Evolutionary conservation across 2,329 filamentous ascomycete species (phyloP).

Genomic region (Sphaerulina populicola): DNA sequence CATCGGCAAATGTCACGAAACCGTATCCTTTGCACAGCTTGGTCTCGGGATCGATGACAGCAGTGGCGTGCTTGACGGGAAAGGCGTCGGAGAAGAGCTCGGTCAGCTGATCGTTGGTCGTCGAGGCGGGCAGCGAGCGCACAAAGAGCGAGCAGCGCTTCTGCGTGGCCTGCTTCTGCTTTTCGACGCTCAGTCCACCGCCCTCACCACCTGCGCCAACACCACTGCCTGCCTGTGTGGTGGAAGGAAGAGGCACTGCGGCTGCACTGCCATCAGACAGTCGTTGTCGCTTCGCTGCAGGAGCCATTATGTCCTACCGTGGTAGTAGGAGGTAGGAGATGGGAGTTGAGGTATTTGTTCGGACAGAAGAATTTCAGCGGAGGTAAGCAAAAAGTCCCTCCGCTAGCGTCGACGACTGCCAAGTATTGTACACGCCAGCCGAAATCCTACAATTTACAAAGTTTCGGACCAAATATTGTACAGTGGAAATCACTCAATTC

Average conservation of each 20-base stretch:
- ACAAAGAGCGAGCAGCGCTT: conserved; percentile 63
- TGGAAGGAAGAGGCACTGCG: conserved; percentile 8
- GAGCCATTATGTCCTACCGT: conserved; percentile 21
- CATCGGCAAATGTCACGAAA: conserved; percentile 93
- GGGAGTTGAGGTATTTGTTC: background rate
- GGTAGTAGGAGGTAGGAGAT: background rate
- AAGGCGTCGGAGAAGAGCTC: conserved; percentile 90
- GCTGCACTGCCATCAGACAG: conserved; percentile 25
- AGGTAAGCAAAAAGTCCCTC: background rate
- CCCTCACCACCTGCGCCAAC: background rate
- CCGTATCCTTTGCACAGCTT: conserved; percentile 87
- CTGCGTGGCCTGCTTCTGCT: conserved; percentile 19
- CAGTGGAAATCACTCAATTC: no score
- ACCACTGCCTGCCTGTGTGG: background rate
- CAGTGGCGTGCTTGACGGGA: conserved; percentile 91
- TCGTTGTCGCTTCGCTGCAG: conserved; percentile 29
- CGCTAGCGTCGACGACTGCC: background rate
- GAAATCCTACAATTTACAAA: no score
- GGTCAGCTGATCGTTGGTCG: conserved; percentile 73
- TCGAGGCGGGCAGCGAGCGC: conserved; percentile 67
- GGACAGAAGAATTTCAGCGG: background rate
- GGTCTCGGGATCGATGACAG: conserved; percentile 75
- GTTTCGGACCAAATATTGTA: no score
- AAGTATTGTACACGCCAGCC: background rate
- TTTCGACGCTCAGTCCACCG: conserved; percentile 1